phyloP scores from a whole-genome alignment of 2,329 filamentous ascomycete species.

The Alternaria triticina region DNA sequence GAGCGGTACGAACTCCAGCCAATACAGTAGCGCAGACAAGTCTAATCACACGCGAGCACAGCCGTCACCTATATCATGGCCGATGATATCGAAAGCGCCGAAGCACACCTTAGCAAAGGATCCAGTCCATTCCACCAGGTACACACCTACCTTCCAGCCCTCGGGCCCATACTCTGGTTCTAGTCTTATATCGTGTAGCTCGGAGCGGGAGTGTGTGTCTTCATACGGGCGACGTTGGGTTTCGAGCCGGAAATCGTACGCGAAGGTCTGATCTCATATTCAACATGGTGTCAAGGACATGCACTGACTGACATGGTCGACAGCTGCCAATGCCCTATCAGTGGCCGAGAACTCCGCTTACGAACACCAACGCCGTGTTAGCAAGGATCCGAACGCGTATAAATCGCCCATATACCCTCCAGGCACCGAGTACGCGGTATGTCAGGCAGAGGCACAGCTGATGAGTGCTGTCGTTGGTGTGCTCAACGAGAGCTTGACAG shows the following conservation, averaged over 20 bases:
- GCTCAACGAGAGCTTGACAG: conserved; percentile 89
- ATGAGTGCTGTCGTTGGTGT: conserved; percentile 90
- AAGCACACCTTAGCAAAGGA: conserved; percentile 72
- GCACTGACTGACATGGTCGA: conserved; percentile 11
- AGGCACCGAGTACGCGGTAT: conserved; percentile 85
- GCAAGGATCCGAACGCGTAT: conserved; percentile 65
- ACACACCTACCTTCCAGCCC: conserved; percentile 8
- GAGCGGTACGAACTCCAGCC: conserved; percentile 45
- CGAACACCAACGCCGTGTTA: conserved; percentile 76
- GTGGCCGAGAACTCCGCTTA: conserved; percentile 79
- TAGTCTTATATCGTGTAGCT: conserved; percentile 58
- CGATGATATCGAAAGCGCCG: conserved; percentile 86
- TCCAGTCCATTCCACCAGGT: conserved; percentile 79
- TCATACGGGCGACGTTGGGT: conserved; percentile 84
- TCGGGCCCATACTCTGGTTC: neutral
- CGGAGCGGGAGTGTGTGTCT: conserved; percentile 79
- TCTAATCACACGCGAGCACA: conserved; percentile 41
- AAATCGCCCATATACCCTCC: conserved; percentile 74
- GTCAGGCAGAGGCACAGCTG: conserved; percentile 83
- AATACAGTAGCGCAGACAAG: neutral
- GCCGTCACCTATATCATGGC: conserved; percentile 80
- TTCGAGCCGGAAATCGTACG: conserved; percentile 93
- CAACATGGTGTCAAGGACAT: neutral
- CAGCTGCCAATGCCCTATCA: conserved; percentile 72
- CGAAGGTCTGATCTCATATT: conserved; percentile 59